A percentile compares a stretch with the other conserved stretches of the same genome.
These are phyloP conservation scores for Tulasnella sp. DNA, from an alignment of 768 basidiomycete species.

Conservation along the genomic window DNA sequence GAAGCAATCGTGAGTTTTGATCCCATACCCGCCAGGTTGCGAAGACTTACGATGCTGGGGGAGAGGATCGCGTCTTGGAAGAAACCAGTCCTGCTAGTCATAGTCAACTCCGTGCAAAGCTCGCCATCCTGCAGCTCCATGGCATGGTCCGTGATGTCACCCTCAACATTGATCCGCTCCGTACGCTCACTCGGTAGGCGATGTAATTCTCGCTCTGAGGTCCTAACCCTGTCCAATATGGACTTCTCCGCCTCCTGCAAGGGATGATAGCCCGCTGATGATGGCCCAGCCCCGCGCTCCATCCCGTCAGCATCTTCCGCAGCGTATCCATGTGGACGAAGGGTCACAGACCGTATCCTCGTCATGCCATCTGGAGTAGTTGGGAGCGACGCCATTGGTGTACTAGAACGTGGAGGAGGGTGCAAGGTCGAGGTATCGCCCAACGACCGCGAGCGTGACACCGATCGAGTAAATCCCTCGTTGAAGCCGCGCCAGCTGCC, in stretches of 20 bases:
- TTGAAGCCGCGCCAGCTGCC: neutral
- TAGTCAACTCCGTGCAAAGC: slow-evolving; percentile 81
- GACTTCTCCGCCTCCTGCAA: slow-evolving; percentile 12
- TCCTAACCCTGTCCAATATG: slow-evolving; percentile 12
- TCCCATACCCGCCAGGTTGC: neutral
- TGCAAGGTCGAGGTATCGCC: neutral
- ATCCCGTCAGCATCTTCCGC: neutral
- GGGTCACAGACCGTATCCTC: no score
- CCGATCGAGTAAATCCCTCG: neutral
- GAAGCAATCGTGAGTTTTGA: neutral
- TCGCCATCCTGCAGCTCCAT: slow-evolving; percentile 33
- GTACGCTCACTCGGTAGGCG: neutral
- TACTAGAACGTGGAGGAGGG: no score
- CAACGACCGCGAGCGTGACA: neutral
- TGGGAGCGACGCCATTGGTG: no score
- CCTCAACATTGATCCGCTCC: slow-evolving; percentile 15
- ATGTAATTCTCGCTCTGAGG: slow-evolving; percentile 3
- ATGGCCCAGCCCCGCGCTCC: no score
- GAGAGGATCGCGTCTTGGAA: slow-evolving; percentile 91
- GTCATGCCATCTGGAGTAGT: no score
- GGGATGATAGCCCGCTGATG: slow-evolving; percentile 6
- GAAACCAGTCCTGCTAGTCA: slow-evolving; percentile 89
- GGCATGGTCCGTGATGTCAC: slow-evolving; percentile 32
- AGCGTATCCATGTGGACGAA: no score
- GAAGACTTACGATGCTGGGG: slow-evolving; percentile 78